Evolutionary conservation across 2,329 filamentous ascomycete species (phyloP), one percentile per base, ranked within the genome.

Genomic region (Claviceps sp.): DNA sequence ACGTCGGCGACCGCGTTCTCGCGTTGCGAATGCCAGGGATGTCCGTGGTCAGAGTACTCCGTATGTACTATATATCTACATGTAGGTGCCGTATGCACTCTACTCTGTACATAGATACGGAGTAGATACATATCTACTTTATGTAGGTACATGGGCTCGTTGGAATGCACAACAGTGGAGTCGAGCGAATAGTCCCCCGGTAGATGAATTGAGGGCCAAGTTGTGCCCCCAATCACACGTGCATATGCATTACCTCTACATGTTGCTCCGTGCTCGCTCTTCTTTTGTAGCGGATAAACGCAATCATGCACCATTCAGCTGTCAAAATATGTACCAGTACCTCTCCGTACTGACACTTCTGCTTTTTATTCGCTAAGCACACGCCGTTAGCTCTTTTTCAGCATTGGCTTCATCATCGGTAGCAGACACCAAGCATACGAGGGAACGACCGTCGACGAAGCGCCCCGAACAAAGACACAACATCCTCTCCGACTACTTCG

Each of bases 1-100:
- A 47, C 48, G 51, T 46, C 40, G 52, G 40, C 45, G 24, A 59
- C 56, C 62, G 62, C 62, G 62, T 64, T 63, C 30, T 34, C 62
- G 62, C 62, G 62, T 64, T 58, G 55, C 52, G 56, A 44, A 30
- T 47, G 42, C 43, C 50, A 54, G 53, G 50, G 53, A 54, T 54
- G 51, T 48, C 47, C 26, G 47, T 45, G 26, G 17, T 22, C 41
- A 30, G 26, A 30, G 26, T 30, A 30, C 26, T 30, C 26, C 8
- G 2, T 22, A 22, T 22, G 22, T 22, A 22, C 19, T 19, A 19
- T 19, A 19, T 19, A 19, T 19, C 17, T 19, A 19, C 17, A 22
- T 22, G 19, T 22, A 22, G 26, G 8, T 10, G 10, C 30, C 30
- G 30, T 34, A 11, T 34, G 30, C 10, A 3, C 8, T 4, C 10